Evolutionary conservation across 2,329 filamentous ascomycete species (phyloP), one percentile per base, ranked within the genome.

Genomic region (Macrophomina pseudophaseolina): DNA sequence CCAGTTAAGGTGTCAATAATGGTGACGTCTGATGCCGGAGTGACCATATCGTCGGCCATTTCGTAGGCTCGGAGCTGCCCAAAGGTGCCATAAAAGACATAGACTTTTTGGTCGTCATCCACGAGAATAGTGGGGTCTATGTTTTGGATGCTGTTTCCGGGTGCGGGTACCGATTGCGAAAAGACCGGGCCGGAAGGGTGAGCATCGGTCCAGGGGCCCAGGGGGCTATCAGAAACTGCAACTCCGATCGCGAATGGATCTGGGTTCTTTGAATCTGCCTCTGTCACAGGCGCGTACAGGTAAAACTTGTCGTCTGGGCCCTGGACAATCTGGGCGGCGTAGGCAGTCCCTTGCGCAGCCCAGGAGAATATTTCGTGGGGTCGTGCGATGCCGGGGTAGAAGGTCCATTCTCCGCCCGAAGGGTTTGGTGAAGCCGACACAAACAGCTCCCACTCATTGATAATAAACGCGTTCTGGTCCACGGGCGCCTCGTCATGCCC

Each of bases 51-150:
- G 9, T 5, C n/a, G 6, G 70, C 69, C 16, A 81, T 71, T 66
- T 80, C 73, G 14, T 73, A 76, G 5, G 73, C 77, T 5, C 72
- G 71, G 2, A 79, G 76, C 54, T 75, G 66, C 14, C 74, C 74
- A 49, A 80, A 80, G 1, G 78, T 79, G 0, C 79, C 79, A 70
- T 76, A 79, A 69, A 80, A 81, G 16, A 80, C 67, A 51, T 75
- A 81, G 5, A 76, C 77, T 3, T 72, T 72, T 18, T 38, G 30
- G 46, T 80, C 72, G 3, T 76, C 73, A 33, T 80, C 79, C 0
- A 80, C 74, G 1, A 80, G 68, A 0, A 80, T 75, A 0, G 78
- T 79, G 2, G 78, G 77, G 40, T 81, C 79, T 40, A 80, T 81
- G 63, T 80, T 81, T 38, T 81, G 76, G 33, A 81, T 79, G 48